Evolutionary conservation across 2,329 filamentous ascomycete species (phyloP), one percentile per base, ranked within the genome.

Genomic region (Penicillium italicum): DNA sequence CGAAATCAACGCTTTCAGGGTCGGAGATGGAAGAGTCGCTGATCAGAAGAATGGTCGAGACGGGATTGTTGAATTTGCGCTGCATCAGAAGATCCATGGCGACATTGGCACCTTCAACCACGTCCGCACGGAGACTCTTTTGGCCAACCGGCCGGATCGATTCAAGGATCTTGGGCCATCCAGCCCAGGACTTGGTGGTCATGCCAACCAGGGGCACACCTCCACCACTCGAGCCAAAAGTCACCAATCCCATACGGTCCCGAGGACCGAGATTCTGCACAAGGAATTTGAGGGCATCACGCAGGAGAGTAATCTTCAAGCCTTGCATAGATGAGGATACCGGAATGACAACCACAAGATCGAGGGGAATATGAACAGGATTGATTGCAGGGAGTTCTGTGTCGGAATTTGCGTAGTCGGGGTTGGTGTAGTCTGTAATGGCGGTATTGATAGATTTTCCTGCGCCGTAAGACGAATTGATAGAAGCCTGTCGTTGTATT

Each of bases 71-170:
- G 65, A 92, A 90, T 76, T 96, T 96, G 66, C 94, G 87, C 76
- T 97, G 92, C 94, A 99, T 99, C 55, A 99, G 82, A 53, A 99
- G 77, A 72, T 99, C 94, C 94, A 99, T 97, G 45, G 94, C 94
- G 48, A 97, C 91, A 66, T 97, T 99, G 33, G 93, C 94, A 28
- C 94, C 94, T 71, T 99, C 94, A 3, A 99, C 93, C 14, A 97
- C 92, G 76, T 99, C 94, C 1, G 93, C 93, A 12, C 94, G 88
- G 68, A 96, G 85, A 71, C 91, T 97, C 82, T 97, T 99, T 74
- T 97, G 93, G 34, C 92, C 93, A 10, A 97, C 90, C 0, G 94
- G 93, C 62, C 91, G 88, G 66, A 99, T 95, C 0, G 91, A 92
- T 37, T 86, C 83, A 44, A 99, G 79, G 12, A 96, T 85, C 68